These are phyloP conservation scores for Brassica cretica DNA, from an alignment of 345 rosid genomes.

Conservation along the genomic window DNA sequence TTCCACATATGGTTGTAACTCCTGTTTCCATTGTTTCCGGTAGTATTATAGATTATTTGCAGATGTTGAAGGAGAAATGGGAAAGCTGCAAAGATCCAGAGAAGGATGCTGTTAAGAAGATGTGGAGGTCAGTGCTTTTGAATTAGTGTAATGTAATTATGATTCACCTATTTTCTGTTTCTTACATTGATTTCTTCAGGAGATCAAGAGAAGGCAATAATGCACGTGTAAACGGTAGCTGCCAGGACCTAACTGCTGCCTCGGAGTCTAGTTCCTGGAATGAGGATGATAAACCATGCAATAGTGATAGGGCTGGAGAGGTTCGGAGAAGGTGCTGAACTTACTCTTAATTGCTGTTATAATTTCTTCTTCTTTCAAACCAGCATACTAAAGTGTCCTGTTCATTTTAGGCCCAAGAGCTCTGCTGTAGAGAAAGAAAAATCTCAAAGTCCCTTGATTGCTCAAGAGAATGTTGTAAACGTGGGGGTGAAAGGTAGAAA, in stretches of 20 bases:
- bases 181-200: constrained; percentile 24
- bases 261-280: constrained; percentile 81
- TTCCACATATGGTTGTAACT: constrained; percentile 28
- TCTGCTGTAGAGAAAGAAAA: constrained; percentile 45
- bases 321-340: constrained; percentile 55
- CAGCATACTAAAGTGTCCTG: constrained; percentile 25
- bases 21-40: constrained; percentile 44
- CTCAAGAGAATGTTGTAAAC: constrained; percentile 44
- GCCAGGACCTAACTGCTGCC: constrained; percentile 49
- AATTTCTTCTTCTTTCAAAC: constrained; percentile 17
- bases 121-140: constrained; percentile 59
- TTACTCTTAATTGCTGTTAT: constrained; percentile 14
- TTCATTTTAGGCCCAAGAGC: constrained; percentile 48
- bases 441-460: constrained; percentile 38
- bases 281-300: constrained; percentile 67
- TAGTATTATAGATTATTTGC: constrained; percentile 76
- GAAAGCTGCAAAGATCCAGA: constrained; percentile 73
- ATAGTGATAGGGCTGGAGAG: constrained; percentile 62
- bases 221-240: constrained; percentile 46
- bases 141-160: neutral
- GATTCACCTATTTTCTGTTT: constrained; percentile 15
- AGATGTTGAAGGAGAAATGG: constrained; percentile 72
- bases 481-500: constrained; percentile 41
- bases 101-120: constrained; percentile 50
- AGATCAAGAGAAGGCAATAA: constrained; percentile 48